Conservation (phyloP, 495 filamentous ascomycete genomes). For the Xylaria grammica region DNA sequence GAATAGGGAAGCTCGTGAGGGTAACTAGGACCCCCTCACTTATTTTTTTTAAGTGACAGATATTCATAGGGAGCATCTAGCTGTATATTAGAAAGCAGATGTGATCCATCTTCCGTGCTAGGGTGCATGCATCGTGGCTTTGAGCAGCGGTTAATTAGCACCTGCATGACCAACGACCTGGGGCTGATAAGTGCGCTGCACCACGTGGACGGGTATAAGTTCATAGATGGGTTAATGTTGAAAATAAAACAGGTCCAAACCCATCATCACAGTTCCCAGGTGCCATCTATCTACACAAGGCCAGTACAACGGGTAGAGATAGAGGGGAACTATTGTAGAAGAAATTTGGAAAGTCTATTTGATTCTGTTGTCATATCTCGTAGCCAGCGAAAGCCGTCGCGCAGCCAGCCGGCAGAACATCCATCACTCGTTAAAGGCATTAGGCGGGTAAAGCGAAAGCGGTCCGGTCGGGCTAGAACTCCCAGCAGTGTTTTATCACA, state of each 20-base stretch:
- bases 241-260: conserved; percentile 1
- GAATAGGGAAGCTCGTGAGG: neutral
- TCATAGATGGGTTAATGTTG: neutral
- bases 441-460: neutral
- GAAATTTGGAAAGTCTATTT: conserved; percentile 4
- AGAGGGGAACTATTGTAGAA: neutral
- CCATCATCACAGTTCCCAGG: neutral
- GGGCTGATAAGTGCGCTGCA: too few species aligned
- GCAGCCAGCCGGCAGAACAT: neutral
- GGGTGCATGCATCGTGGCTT: neutral
- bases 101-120: neutral
- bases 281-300: neutral
- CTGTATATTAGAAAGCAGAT: conserved; percentile 4
- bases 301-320: neutral
- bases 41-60: neutral
- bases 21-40: neutral
- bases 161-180: neutral
- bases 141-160: neutral
- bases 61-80: neutral
- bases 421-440: conserved; percentile 8
- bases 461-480: neutral
- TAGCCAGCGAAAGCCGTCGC: conserved; percentile 1
- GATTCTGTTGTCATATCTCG: conserved; percentile 13
- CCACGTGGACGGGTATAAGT: neutral
- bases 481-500: conserved; percentile 3